phyloP scores from a whole-genome alignment of 768 basidiomycete genomes.

The Agrocybe chaxingu region DNA sequence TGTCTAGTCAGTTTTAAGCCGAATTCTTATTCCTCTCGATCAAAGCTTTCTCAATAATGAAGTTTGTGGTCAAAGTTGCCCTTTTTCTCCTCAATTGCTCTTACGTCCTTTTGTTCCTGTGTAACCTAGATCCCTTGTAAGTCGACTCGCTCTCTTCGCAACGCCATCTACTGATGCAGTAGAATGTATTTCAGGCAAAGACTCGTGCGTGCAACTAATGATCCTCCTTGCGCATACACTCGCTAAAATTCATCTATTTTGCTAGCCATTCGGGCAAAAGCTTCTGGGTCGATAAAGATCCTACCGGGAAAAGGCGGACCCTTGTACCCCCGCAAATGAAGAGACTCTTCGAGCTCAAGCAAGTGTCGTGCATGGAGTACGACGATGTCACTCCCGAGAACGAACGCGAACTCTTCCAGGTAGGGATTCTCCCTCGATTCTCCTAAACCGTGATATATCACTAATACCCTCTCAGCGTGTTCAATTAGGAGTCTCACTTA shows the following conservation, averaged over 20 bases:
- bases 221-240: neutral
- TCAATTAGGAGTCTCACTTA: conserved; percentile 47
- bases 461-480: conserved; percentile 34
- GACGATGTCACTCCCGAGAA: conserved; percentile 41
- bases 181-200: conserved; percentile 17
- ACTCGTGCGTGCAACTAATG: conserved; percentile 17
- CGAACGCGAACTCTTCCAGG: conserved; percentile 70
- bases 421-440: conserved; percentile 13
- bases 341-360: conserved; percentile 39
- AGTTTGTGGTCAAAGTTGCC: conserved; percentile 33
- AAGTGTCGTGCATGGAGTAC: conserved; percentile 55
- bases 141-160: conserved; percentile 10
- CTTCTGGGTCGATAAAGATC: conserved; percentile 18
- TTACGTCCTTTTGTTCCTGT: conserved; percentile 6
- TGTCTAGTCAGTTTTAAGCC: conserved; percentile 2
- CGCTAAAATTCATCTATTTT: conserved; percentile 5
- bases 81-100: neutral
- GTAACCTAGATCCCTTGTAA: conserved; percentile 40
- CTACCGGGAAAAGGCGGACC: conserved; percentile 15
- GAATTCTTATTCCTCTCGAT: neutral
- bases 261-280: conserved; percentile 15
- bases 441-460: neutral
- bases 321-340: conserved; percentile 18
- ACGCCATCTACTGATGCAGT: conserved; percentile 10
- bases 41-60: conserved; percentile 54